These are phyloP conservation scores for Neofusicoccum cordaticola DNA, from an alignment of 2,329 filamentous ascomycete species.

Conservation along the genomic window DNA sequence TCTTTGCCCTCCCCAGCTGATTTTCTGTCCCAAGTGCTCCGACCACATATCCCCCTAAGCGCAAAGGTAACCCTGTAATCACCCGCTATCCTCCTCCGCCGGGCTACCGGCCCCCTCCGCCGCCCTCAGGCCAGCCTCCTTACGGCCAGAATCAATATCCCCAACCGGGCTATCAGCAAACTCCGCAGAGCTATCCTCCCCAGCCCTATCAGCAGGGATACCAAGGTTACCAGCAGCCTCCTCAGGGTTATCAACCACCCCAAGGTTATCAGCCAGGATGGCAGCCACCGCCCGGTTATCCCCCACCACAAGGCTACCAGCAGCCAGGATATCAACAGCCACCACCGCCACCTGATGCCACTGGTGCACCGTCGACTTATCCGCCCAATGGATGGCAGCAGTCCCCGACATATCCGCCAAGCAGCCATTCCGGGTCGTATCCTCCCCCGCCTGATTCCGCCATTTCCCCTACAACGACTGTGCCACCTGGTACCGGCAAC, in stretches of 20 bases:
- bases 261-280: constrained; percentile 21
- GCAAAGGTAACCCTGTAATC: constrained; percentile 48
- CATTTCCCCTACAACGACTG: not conserved
- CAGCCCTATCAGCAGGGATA: constrained; percentile 25
- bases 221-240: constrained; percentile 22
- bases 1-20: constrained; percentile 6
- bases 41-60: constrained; percentile 38
- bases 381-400: constrained; percentile 13
- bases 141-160: constrained; percentile 23
- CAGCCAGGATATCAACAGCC: constrained; percentile 26
- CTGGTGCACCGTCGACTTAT: not conserved
- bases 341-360: constrained; percentile 3
- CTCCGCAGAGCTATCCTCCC: constrained; percentile 24
- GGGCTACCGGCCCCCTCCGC: constrained; percentile 39
- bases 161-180: constrained; percentile 23
- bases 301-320: constrained; percentile 25
- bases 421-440: not conserved
- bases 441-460: not conserved
- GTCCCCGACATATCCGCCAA: not conserved
- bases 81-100: constrained; percentile 50
- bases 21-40: constrained; percentile 9
- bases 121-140: constrained; percentile 16
- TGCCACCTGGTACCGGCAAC: not conserved
- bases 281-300: constrained; percentile 4
- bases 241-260: constrained; percentile 23